These are phyloP conservation scores for Trypanosoma avium DNA, from an alignment of 208 protist species.

Conservation along the genomic window DNA sequence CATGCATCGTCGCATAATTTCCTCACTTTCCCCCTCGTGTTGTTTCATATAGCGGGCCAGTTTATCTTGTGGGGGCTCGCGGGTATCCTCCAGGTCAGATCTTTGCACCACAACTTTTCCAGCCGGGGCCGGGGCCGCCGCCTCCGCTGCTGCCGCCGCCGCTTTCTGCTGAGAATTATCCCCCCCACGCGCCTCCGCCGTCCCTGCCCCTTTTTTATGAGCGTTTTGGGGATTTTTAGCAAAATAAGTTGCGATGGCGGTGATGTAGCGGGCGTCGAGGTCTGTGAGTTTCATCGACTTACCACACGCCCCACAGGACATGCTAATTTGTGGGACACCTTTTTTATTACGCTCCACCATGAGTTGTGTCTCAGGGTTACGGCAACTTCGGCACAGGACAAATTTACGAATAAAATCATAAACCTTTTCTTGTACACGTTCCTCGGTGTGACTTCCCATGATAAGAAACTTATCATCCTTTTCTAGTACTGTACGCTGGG, in stretches of 20 bases:
- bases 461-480: constrained; percentile 90
- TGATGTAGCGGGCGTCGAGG: constrained; percentile 48
- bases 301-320: constrained; percentile 80
- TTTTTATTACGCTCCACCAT: constrained; percentile 59
- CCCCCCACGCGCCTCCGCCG: constrained; percentile 26
- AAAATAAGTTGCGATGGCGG: constrained; percentile 68
- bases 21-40: constrained; percentile 15
- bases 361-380: constrained; percentile 85
- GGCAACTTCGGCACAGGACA: constrained; percentile 88
- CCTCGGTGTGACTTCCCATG: constrained; percentile 77
- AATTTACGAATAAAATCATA: constrained; percentile 86
- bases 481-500: constrained; percentile 67
- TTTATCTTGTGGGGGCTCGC: constrained; percentile 26
- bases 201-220: constrained; percentile 29
- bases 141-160: constrained; percentile 22
- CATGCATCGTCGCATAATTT: constrained; percentile 43
- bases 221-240: constrained; percentile 61
- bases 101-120: constrained; percentile 27
- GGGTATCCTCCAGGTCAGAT: constrained; percentile 30
- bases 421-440: constrained; percentile 82
- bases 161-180: constrained; percentile 27
- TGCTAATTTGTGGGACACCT: constrained; percentile 32
- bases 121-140: constrained; percentile 13
- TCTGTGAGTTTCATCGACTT: constrained; percentile 39
- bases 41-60: constrained; percentile 49